Percentiles rank a stretch among this genome's conserved stretches.
phyloP scores from a whole-genome alignment of 78 protist genomes.

The Salpingoeca rosetta region DNA sequence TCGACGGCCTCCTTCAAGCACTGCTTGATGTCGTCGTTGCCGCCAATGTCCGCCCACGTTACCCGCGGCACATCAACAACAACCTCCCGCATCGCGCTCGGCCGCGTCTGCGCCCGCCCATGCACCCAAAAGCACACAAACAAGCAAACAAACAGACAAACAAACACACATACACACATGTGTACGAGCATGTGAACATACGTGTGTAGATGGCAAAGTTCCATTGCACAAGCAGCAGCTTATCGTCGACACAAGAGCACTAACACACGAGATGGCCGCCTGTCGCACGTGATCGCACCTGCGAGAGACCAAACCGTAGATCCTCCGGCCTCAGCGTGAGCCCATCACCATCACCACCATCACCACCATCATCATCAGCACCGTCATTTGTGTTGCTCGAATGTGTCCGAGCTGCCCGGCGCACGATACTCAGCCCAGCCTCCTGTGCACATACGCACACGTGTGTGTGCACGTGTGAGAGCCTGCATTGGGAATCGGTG shows the following conservation, averaged over 20 bases:
- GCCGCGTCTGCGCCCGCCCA: not conserved
- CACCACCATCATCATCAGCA: too few species aligned
- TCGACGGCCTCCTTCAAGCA: constrained; percentile 76
- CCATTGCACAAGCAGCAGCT: not conserved
- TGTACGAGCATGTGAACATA: not conserved
- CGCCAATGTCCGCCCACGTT: constrained; percentile 95
- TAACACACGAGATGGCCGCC: not conserved
- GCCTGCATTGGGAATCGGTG: not conserved
- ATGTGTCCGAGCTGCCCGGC: too few species aligned
- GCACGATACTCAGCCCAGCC: too few species aligned
- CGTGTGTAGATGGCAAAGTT: not conserved
- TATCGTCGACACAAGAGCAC: not conserved
- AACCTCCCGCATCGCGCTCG: not conserved
- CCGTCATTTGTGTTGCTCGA: too few species aligned
- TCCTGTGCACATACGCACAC: too few species aligned
- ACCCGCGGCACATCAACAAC: not conserved
- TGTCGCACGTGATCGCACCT: too few species aligned
- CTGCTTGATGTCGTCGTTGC: constrained; percentile 72
- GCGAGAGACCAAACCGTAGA: too few species aligned
- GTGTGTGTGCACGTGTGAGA: too few species aligned
- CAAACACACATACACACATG: too few species aligned
- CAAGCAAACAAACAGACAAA: not conserved
- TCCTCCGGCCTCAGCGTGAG: too few species aligned
- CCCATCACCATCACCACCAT: too few species aligned
- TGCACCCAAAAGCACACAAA: not conserved